Evolutionary conservation across 768 basidiomycete genomes (phyloP), one percentile per base, ranked within the genome.

Genomic region (Rhizopogon salebrosus): DNA sequence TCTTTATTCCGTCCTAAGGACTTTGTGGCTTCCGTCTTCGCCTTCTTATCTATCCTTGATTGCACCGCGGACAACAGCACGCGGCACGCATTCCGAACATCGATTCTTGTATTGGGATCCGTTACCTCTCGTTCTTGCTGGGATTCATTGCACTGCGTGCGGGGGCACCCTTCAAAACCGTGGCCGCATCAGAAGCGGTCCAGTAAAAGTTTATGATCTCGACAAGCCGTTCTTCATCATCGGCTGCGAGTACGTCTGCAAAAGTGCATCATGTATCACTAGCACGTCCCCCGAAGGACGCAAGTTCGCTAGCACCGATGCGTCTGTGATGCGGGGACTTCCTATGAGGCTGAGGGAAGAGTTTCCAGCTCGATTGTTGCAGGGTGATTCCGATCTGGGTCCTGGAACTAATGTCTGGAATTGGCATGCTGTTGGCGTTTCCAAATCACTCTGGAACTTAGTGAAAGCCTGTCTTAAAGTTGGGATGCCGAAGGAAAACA

Each of bases 71-170:
- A 78, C 85, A 1, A 81, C 82, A 9, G 74, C 84, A 10, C 82
- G 87, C 36, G 39, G 29, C 9, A 85, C 80, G 0, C 82, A 85
- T 2, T 83, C 85, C 6, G 83, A 88, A 50, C 84, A 90, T 57
- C 80, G 80, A 3, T 92, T 92, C 68, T 71, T 92, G n/a, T 92
- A 88, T 59, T 92, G 89, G 89, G 89, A 92, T 55, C 89, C 89
- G 0, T 83, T 84, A 45, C 86, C 89, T 1, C 80, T 92, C 42
- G 82, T 89, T 8, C 88, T 91, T 72, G 88, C 90, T 54, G 89
- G 89, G 3, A 86, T 92, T 40, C 74, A 80, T 1, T 92, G 89
- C 58, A 86, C 88, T 0, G 73, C 62, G 39, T 92, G 89, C 62
- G 68, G 79, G 6, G 62, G 75, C 4, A 76, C 83, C 1, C 76